Evolutionary conservation across 306 rosid genomes (phyloP), one percentile per base, ranked within the genome.

Genomic region (Dalbergia cochinchinensis): DNA sequence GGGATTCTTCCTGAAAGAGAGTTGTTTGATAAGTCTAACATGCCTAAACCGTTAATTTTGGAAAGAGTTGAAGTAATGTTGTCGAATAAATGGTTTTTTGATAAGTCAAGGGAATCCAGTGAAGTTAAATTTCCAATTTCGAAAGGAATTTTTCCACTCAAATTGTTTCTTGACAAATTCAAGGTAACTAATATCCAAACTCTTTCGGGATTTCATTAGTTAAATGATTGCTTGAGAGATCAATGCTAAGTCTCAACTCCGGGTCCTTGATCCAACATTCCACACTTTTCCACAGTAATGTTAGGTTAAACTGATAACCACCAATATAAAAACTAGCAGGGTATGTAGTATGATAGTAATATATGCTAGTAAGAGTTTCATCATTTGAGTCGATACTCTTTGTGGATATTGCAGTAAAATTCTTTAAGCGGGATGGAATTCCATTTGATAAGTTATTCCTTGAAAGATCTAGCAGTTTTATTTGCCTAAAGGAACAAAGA

Each of bases 151-250:
- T 82, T 54, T 20, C 80, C 85, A 50, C 54, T 19, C 35, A 82
- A 51, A 12, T 41, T 68, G 42, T 75, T 82, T 14, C 73, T 54
- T 22, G 83, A 80, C 19, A 80, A 50, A 39, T 80, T 71, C 59
- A 80, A n/a, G 10, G 78, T 67, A 39, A 58, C 57, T 18, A 81
- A 20, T 20, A 20, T 20, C 22, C 22, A 20, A 20, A 20, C 22
- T 20, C 22, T 20, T 20, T 20, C 22, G 1, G 22, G 22, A 20
- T 20, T 20, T 20, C 22, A 20, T 1, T 1, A 20, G 22, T 20
- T 20, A 84, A 31, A 7, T 57, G 0, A 68, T 84, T 84, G 14
- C 78, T 41, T 6, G 87, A 84, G 22, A 20, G 48, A 51, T 79
- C 87, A 64, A 84, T 80, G 67, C 62, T 74, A 0, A 79, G 70